Evolutionary conservation across 1,284 basidiomycete species (phyloP).

Genomic region (Ustilago vetiveriae): DNA sequence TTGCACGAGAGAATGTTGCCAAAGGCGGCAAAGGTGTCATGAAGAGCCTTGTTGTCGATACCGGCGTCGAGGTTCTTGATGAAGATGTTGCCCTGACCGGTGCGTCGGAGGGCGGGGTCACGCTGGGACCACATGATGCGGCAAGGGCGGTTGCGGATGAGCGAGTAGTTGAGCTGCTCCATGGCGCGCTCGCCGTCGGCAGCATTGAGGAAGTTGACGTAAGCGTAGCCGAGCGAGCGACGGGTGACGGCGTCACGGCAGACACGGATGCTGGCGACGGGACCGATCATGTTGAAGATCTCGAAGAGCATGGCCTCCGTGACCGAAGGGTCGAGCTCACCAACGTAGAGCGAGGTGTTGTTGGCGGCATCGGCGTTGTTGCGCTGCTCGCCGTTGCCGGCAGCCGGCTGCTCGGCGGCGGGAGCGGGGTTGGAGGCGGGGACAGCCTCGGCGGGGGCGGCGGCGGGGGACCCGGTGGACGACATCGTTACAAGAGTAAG

Average conservation of each 20-base stretch:
- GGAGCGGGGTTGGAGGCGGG: constrained; percentile 35
- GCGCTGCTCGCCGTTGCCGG: constrained; percentile 40
- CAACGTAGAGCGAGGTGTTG: constrained; percentile 91
- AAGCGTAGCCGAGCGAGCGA: constrained; percentile 98
- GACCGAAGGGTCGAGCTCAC: constrained; percentile 96
- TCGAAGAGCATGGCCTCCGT: constrained; percentile 99
- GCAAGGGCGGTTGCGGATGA: constrained; percentile 98
- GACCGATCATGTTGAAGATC: constrained; percentile 99
- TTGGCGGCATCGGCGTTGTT: constrained; percentile 52
- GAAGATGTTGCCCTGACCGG: constrained; percentile 99
- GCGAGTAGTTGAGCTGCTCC: constrained; percentile 98
- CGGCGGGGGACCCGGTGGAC: constrained; percentile 52
- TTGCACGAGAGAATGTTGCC: constrained; percentile 99
- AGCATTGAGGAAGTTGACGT: constrained; percentile 98
- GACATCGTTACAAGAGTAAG: constrained; percentile 41
- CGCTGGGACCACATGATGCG: constrained; percentile 99
- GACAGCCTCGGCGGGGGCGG: constrained; percentile 48
- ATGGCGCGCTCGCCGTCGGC: constrained; percentile 98
- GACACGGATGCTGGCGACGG: constrained; percentile 98
- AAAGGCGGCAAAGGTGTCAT: constrained; percentile 99
- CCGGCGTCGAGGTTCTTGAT: constrained; percentile 99
- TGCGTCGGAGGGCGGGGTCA: constrained; percentile 98
- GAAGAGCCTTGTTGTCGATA: constrained; percentile 99
- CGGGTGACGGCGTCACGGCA: constrained; percentile 99
- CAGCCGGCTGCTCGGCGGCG: constrained; percentile 61